Evolutionary conservation across 306 rosid species (phyloP).

Genomic region (Calophaca sinica): DNA sequence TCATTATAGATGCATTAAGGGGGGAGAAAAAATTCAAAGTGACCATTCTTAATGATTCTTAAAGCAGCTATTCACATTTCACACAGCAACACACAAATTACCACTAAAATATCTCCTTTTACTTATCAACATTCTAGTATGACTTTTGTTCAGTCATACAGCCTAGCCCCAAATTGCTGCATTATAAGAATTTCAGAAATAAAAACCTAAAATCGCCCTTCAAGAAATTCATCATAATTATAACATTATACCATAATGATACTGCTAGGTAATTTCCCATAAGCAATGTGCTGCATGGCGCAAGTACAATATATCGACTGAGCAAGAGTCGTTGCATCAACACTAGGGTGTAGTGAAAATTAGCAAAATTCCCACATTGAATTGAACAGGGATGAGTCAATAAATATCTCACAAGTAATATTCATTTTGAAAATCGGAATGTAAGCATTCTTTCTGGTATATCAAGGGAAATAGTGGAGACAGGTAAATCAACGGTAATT

Average conservation of each 20-base stretch:
- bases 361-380: background rate
- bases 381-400: background rate
- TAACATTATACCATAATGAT: slow-evolving; percentile 13
- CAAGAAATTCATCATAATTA: slow-evolving; percentile 18
- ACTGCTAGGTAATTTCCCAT: background rate
- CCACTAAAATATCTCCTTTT: background rate
- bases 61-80: slow-evolving; percentile 15
- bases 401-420: background rate
- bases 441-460: background rate
- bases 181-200: background rate
- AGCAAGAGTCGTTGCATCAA: background rate
- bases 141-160: background rate
- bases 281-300: background rate
- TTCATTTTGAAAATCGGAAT: background rate
- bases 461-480: no score
- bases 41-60: background rate
- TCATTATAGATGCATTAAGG: background rate
- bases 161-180: slow-evolving; percentile 16
- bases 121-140: no score
- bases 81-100: slow-evolving; percentile 14
- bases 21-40: background rate
- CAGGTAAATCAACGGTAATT: no score
- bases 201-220: slow-evolving; percentile 9
- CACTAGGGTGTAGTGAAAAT: background rate
- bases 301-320: background rate